Percentiles rank a stretch among this genome's conserved stretches.
These are phyloP conservation scores for Baorangia bicolor DNA, from an alignment of 768 basidiomycete genomes.

Conservation along the genomic window DNA sequence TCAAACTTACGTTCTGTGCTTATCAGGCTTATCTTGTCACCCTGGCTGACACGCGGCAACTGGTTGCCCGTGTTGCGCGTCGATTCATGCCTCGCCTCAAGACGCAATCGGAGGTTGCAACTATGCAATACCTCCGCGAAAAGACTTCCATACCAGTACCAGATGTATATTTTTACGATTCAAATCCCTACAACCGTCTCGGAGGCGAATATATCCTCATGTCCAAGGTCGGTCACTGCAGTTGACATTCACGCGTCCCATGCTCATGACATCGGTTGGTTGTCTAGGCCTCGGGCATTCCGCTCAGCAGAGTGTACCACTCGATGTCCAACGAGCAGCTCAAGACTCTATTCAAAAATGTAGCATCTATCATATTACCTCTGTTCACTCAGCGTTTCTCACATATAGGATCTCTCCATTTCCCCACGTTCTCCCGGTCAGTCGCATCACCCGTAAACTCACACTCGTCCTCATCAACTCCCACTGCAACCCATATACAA, in stretches of 20 bases:
- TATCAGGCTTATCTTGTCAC: constrained; percentile 74
- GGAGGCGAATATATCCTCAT: constrained; percentile 86
- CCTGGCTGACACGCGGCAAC: constrained; percentile 54
- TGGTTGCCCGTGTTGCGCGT: constrained; percentile 80
- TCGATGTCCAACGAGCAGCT: constrained; percentile 65
- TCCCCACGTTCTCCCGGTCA: constrained; percentile 17
- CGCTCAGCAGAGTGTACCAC: constrained; percentile 70
- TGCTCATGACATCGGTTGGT: neutral
- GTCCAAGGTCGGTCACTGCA: constrained; percentile 61
- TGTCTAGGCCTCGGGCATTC: constrained; percentile 67
- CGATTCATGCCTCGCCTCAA: constrained; percentile 86
- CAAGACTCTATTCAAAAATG: constrained; percentile 61
- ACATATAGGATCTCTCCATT: constrained; percentile 73
- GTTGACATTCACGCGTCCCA: neutral
- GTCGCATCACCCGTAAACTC: constrained; percentile 21
- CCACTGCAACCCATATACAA: constrained; percentile 24
- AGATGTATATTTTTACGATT: constrained; percentile 70
- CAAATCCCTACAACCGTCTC: constrained; percentile 81
- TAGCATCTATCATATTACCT: constrained; percentile 67
- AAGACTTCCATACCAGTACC: constrained; percentile 74
- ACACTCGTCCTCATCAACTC: constrained; percentile 25
- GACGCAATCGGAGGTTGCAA: constrained; percentile 85
- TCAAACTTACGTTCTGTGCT: constrained; percentile 6
- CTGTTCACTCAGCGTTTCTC: constrained; percentile 77
- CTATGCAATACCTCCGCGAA: constrained; percentile 74